Conservation (phyloP, 306 rosid species). For the Ammopiptanthus mongolicus region DNA sequence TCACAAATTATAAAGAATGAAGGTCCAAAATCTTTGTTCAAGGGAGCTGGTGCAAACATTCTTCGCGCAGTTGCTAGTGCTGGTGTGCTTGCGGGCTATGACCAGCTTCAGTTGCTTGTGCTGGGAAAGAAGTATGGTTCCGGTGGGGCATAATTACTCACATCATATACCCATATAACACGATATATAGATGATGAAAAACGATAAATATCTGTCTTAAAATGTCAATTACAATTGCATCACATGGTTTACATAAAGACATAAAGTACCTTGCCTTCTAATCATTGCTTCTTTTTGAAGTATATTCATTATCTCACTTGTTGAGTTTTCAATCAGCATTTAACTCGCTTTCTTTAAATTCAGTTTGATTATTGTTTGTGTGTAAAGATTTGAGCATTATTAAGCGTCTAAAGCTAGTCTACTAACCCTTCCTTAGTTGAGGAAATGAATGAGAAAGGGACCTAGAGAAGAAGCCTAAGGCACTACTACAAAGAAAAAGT, state of each 20-base stretch:
- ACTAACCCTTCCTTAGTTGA: too few relatives aligned
- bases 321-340: too few relatives aligned
- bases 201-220: neutral
- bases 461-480: too few relatives aligned
- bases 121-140: conserved; percentile 63
- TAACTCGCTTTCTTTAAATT: too few relatives aligned
- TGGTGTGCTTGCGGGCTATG: conserved; percentile 79
- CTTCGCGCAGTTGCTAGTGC: conserved; percentile 81
- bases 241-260: neutral
- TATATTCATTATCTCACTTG: neutral
- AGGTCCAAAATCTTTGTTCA: conserved; percentile 68
- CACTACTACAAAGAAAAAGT: too few relatives aligned
- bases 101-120: conserved; percentile 61
- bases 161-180: conserved; percentile 7
- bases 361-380: too few relatives aligned
- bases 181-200: conserved; percentile 41
- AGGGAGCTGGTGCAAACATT: conserved; percentile 84
- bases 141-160: conserved; percentile 57
- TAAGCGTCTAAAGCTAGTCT: too few relatives aligned
- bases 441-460: too few relatives aligned
- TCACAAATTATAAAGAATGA: conserved; percentile 66
- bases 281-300: neutral
- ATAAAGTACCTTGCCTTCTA: neutral
- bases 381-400: too few relatives aligned
- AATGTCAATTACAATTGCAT: neutral